Evolutionary conservation across 805 yeast species (phyloP).

Genomic region (Saturnispora gosingensis): DNA sequence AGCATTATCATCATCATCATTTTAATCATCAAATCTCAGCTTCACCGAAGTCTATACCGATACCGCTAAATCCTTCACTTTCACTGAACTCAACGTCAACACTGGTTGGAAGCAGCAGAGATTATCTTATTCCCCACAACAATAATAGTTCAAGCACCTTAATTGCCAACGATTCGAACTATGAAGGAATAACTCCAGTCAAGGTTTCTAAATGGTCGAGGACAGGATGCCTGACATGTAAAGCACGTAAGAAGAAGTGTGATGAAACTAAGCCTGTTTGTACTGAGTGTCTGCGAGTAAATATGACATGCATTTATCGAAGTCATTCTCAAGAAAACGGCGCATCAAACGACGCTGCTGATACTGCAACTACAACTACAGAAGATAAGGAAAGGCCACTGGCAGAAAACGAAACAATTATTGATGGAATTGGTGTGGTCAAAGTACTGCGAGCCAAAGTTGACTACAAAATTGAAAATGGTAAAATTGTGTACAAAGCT

Average conservation of each 20-base stretch:
- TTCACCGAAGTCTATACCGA: background rate
- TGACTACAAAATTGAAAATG: slow-evolving; percentile 11
- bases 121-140: background rate
- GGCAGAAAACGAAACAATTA: slow-evolving; percentile 6
- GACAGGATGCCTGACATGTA: slow-evolving; percentile 43
- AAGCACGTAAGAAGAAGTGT: slow-evolving; percentile 45
- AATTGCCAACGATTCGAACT: background rate
- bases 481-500: slow-evolving; percentile 6
- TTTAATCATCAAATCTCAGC: background rate
- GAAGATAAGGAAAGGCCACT: background rate
- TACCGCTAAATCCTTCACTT: background rate
- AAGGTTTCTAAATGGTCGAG: slow-evolving; percentile 25
- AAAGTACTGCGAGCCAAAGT: slow-evolving; percentile 13
- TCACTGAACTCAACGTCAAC: background rate
- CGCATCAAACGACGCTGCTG: background rate
- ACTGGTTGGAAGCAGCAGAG: background rate
- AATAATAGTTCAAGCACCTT: background rate
- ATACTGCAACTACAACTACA: background rate
- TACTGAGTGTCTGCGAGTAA: slow-evolving; percentile 11
- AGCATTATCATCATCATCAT: background rate
- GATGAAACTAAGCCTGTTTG: slow-evolving; percentile 48
- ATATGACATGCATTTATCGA: slow-evolving; percentile 4
- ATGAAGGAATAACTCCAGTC: background rate
- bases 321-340: background rate
- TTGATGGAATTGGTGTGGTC: slow-evolving; percentile 10